Evolutionary conservation across 495 filamentous ascomycete genomes (phyloP), one percentile per base, ranked within the genome.

Genomic region (Trichoderma parareesei): DNA sequence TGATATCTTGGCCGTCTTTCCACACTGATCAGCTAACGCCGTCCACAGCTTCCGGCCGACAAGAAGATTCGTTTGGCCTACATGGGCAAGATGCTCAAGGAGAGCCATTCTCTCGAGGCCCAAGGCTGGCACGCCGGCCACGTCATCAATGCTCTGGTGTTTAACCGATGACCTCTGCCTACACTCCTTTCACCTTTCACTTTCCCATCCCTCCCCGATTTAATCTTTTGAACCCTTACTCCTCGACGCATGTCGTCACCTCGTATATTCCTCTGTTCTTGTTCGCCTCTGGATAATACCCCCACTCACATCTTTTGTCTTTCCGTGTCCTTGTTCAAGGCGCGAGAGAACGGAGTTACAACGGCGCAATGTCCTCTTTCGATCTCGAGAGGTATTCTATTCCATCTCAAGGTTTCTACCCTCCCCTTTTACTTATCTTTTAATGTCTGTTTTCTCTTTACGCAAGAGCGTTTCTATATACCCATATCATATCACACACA

Each of bases 41-140:
- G 60, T 78, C 65, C 6, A 18, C 62, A 83, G 79, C 76, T 90
- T 33, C 68, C 81, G 1, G 72, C 75, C 57, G 73, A 75, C 38
- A 85, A 83, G 66, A 82, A 79, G 38, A 76, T 96, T 33, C 84
- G 82, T 46, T 82, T 96, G 38, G 88, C 82, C 46, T 95, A 93
- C 71, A 82, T 94, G 72, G 92, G 92, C 61, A 88, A 84, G 70
- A 82, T 93, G 44, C 80, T 96, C 16, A 84, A 87, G 65, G 90
- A 94, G 68, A 78, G 79, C 41, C 69, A 81, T 35, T 76, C 88
- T 0, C 72, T 96, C 16, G 70, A 74, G 18, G 80, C 78, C 38
- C 90, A 92, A 69, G 89, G 89, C 37, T 97, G 90, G 90, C 82
- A 85, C 68, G 79, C 83, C 64, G 90, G 86, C 27, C 82, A 93